These are phyloP conservation scores for Phytophthora idaei DNA, from an alignment of 352 stramenopile species.

Conservation along the genomic window DNA sequence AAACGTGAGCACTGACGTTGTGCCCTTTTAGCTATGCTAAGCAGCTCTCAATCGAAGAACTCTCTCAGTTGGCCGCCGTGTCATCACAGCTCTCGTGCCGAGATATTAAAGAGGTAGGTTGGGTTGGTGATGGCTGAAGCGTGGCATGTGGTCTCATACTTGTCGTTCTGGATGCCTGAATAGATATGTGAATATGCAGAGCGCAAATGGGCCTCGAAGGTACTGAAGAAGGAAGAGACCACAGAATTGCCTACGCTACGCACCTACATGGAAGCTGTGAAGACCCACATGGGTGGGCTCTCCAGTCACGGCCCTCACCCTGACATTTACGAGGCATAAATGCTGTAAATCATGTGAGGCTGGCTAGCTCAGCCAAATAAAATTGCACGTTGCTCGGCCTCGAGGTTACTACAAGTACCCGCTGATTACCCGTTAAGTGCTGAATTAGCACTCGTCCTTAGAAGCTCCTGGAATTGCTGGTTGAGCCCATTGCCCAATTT, in stretches of 20 bases:
- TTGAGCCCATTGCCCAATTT: constrained; percentile 44
- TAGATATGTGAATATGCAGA: constrained; percentile 94
- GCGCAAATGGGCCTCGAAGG: constrained; percentile 91
- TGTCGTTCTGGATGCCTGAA: background rate
- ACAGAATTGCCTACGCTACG: constrained; percentile 70
- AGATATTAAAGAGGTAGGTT: constrained; percentile 93
- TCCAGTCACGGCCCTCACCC: constrained; percentile 39
- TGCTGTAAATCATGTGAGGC: background rate
- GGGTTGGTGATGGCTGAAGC: background rate
- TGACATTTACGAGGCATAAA: constrained; percentile 64
- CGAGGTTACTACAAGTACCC: background rate
- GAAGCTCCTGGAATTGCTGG: constrained; percentile 49
- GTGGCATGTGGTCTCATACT: background rate
- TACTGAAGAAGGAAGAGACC: constrained; percentile 85
- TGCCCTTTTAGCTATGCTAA: constrained; percentile 79
- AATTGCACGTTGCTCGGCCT: background rate
- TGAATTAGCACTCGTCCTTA: constrained; percentile 21
- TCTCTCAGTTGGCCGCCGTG: constrained; percentile 76
- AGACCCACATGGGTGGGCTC: constrained; percentile 64
- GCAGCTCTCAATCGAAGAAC: constrained; percentile 80
- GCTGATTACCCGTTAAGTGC: constrained; percentile 10
- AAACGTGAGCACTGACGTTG: constrained; percentile 8
- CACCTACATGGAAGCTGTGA: constrained; percentile 80
- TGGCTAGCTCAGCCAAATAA: background rate
- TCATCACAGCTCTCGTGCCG: constrained; percentile 90